Percentiles rank a stretch among this genome's conserved stretches.
phyloP scores from a whole-genome alignment of 2,329 filamentous ascomycete genomes.

The Akanthomyces dipterigenus region DNA sequence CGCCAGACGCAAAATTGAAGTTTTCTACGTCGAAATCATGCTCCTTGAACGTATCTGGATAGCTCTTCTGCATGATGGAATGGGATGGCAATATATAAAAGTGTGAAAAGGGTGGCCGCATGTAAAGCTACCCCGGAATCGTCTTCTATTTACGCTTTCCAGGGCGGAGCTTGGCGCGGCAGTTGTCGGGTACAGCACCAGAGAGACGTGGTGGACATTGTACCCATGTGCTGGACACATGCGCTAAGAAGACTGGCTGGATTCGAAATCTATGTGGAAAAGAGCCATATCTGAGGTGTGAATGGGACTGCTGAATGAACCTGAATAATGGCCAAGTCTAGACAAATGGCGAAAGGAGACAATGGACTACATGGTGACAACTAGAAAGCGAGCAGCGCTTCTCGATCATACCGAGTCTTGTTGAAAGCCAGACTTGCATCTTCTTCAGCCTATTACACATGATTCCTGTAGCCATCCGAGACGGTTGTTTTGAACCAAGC shows the following conservation, averaged over 20 bases:
- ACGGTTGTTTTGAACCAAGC: neutral
- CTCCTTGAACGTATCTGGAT: neutral
- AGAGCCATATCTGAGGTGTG: no score
- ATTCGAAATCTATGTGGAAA: no score
- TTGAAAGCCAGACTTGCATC: no score
- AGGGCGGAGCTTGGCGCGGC: neutral
- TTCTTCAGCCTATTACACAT: no score
- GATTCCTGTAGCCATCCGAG: neutral
- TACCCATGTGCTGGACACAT: neutral
- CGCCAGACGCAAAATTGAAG: neutral
- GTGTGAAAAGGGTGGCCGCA: neutral
- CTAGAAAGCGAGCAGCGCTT: no score
- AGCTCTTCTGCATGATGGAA: no score
- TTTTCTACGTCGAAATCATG: neutral
- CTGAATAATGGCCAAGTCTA: no score
- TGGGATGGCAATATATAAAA: no score
- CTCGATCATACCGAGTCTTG: no score
- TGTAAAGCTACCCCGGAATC: neutral
- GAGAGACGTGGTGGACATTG: neutral
- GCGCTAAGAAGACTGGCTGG: neutral
- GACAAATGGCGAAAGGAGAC: no score
- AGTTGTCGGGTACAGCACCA: neutral
- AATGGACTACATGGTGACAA: no score
- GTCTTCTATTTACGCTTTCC: neutral
- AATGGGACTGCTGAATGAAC: no score